A percentile compares a stretch with the other conserved stretches of the same genome.
These are phyloP conservation scores for Podospora sp. DNA, from an alignment of 495 filamentous ascomycete species.

Conservation along the genomic window DNA sequence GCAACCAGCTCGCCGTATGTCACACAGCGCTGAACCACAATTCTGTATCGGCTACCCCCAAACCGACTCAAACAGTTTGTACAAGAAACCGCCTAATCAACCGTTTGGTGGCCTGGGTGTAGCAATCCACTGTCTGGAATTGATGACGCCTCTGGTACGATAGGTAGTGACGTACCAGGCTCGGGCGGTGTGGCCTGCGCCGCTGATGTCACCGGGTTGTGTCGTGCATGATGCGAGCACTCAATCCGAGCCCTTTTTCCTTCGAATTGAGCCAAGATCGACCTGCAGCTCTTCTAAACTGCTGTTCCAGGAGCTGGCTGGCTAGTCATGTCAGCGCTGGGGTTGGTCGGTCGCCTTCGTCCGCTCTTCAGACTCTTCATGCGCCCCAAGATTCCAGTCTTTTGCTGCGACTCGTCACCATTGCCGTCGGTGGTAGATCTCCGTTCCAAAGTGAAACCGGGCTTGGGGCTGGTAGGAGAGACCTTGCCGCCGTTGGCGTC, in stretches of 20 bases:
- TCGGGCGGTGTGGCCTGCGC: neutral
- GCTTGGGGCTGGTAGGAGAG: conserved; percentile 66
- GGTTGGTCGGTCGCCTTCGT: conserved; percentile 39
- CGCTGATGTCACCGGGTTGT: neutral
- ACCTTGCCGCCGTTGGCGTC: conserved; percentile 45
- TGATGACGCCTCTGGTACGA: too few species aligned
- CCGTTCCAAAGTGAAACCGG: conserved; percentile 61
- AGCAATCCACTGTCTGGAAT: too few species aligned
- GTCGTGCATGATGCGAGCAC: neutral
- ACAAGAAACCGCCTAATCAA: conserved; percentile 16
- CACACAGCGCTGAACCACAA: conserved; percentile 8
- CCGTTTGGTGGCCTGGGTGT: conserved; percentile 19
- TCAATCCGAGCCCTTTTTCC: neutral
- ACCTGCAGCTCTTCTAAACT: conserved; percentile 30
- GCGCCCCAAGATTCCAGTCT: conserved; percentile 75
- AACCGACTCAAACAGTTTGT: conserved; percentile 18
- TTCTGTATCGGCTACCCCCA: conserved; percentile 5
- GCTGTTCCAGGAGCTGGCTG: conserved; percentile 33
- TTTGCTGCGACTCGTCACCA: conserved; percentile 45
- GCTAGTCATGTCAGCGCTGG: conserved; percentile 31
- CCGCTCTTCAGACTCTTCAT: conserved; percentile 84
- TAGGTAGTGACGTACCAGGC: neutral
- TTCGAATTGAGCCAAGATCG: neutral
- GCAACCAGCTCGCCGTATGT: neutral
- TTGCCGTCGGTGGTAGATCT: conserved; percentile 68